Base-by-base conservation (phyloP, 2,329 filamentous ascomycete genomes). In the Colletotrichum lupini region DNA sequence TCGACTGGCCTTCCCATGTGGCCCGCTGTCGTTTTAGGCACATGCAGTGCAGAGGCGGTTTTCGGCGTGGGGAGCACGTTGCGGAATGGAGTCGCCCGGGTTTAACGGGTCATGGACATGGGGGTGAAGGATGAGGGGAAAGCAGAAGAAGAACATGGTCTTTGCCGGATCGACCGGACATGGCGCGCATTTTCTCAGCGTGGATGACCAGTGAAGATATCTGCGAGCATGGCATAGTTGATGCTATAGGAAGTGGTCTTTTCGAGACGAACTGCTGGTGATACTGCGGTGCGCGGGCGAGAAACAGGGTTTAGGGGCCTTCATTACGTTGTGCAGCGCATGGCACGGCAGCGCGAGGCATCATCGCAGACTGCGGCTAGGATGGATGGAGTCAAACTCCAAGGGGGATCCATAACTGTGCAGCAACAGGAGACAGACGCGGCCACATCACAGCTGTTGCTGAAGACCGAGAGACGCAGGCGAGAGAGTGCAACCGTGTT, bases 41-140 rank as follows among this genome's bases (percentile, higher is more conserved):
- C 60, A 63, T 63, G 60, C 42, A 46, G 22, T 63, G 60, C 42
- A 46, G 22, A 8, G 5, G 12, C 60, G 56, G 52, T 52, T 28
- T 59, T 55, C 52, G 52, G 69, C 58, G 69, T 59, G 68, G 65
- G 46, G 52, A 42, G 65, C 58, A 72, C 65, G 58, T 58, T 55
- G 69, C 65, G 56, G 64, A 68, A 68, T 24, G 52, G 65, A 64
- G 32, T 58, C 35, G 65, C 49, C 65, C 65, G 37, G 58, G 42
- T 49, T 22, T 26, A 52, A 49, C 42, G 42, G 42, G 42, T 19
- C 42, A 19, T 49, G 30, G 63, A 49, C 14, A 22, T 56, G 22
- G n/a, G 52, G 5, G 55, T 24, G 52, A 64, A n/a, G 28, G 22
- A 42, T 30, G 37, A 26, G 9, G 46, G 24, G 35, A 16, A 30